phyloP scores from a whole-genome alignment of 1,284 basidiomycete species.

The Trichosporon sp. region DNA sequence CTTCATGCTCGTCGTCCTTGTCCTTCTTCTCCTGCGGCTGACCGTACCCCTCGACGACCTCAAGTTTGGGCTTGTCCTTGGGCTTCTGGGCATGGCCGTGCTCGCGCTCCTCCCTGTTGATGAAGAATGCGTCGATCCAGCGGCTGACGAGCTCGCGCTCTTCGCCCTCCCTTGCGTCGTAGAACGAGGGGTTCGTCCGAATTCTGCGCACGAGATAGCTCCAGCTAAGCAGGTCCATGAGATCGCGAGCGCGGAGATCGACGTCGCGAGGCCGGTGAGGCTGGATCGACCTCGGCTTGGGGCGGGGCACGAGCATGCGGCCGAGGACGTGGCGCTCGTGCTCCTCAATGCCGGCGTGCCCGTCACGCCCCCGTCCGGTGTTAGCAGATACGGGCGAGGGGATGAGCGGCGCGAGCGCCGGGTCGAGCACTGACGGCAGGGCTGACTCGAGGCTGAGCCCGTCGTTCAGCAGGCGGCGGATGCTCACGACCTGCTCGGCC shows the following conservation, averaged over 20 bases:
- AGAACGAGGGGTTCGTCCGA: constrained; percentile 81
- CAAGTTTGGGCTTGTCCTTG: constrained; percentile 11
- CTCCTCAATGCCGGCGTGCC: background rate
- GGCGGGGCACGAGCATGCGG: constrained; percentile 38
- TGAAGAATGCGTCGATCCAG: constrained; percentile 64
- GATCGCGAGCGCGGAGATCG: constrained; percentile 66
- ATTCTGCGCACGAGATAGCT: constrained; percentile 77
- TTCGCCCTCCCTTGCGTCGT: constrained; percentile 62
- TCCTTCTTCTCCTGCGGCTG: constrained; percentile 12
- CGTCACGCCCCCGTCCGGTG: background rate
- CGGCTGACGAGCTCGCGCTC: constrained; percentile 67
- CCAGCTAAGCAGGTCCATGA: constrained; percentile 75
- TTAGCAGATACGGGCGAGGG: constrained; percentile 22
- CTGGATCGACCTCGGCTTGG: constrained; percentile 35
- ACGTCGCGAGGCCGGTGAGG: constrained; percentile 38
- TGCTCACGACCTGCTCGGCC: constrained; percentile 74
- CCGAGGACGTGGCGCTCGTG: constrained; percentile 20
- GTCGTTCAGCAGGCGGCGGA: constrained; percentile 77
- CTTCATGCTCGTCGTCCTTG: constrained; percentile 12
- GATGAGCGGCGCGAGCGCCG: background rate
- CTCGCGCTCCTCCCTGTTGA: constrained; percentile 18
- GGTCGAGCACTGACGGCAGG: constrained; percentile 58
- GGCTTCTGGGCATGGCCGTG: constrained; percentile 17
- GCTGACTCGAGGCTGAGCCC: constrained; percentile 87
- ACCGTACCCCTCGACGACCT: constrained; percentile 8